Evolutionary conservation across 108 stramenopile genomes (phyloP).

Genomic region (Cyclostephanos invisitatus): DNA sequence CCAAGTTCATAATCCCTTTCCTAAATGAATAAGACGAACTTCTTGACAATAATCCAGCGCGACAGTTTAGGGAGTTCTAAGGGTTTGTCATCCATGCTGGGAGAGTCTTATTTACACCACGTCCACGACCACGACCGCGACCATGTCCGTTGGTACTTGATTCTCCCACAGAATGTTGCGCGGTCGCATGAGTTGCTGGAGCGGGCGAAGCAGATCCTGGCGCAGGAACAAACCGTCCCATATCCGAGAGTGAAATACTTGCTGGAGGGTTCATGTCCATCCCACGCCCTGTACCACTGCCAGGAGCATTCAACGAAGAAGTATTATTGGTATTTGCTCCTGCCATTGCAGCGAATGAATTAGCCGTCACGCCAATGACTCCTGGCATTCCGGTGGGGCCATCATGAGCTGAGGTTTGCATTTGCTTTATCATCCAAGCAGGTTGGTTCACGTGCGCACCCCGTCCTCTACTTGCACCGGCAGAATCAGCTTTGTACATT

Average conservation of each 20-base stretch:
- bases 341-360: background rate
- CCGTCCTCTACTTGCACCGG: slow-evolving; percentile 11
- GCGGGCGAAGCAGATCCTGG: background rate
- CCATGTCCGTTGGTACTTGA: background rate
- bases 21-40: background rate
- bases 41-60: background rate
- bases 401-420: slow-evolving; percentile 1
- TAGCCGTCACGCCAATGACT: background rate
- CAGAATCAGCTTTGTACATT: background rate
- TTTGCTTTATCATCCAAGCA: slow-evolving; percentile 12
- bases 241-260: background rate
- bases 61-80: slow-evolving; percentile 1
- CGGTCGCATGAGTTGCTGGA: background rate
- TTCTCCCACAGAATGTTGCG: background rate
- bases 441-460: slow-evolving; percentile 11
- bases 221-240: background rate
- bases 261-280: background rate
- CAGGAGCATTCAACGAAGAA: slow-evolving; percentile 2
- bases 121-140: slow-evolving; percentile 9
- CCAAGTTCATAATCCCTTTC: background rate
- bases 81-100: slow-evolving; percentile 16
- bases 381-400: background rate
- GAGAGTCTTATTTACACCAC: slow-evolving; percentile 7
- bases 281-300: slow-evolving; percentile 4
- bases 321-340: background rate